Conservation (phyloP, 2,329 filamentous ascomycete genomes). For the Aspergillus tubingensis region DNA sequence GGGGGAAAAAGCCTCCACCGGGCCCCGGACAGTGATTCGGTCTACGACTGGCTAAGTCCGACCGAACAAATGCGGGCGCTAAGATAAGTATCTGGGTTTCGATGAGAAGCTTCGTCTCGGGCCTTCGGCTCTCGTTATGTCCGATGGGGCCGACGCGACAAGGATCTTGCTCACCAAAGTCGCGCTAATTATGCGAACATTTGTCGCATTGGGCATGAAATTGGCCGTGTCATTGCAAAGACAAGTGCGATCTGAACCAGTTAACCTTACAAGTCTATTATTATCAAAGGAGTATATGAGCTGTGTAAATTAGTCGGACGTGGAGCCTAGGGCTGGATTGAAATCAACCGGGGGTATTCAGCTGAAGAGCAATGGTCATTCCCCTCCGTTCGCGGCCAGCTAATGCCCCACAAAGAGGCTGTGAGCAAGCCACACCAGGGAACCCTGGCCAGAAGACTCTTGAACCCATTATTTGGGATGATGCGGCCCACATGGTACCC, state of each 20-base stretch:
- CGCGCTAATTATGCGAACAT: not conserved
- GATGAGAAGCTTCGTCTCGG: not conserved
- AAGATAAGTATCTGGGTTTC: not conserved
- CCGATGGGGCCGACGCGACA: not conserved
- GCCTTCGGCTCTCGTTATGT: not conserved
- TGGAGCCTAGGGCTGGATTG: not conserved
- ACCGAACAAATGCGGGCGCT: not conserved
- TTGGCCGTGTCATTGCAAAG: too few relatives aligned
- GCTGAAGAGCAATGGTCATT: too few relatives aligned
- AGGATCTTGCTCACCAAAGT: not conserved
- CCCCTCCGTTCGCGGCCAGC: too few relatives aligned
- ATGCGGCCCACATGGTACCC: not conserved
- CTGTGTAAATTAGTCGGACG: too few relatives aligned
- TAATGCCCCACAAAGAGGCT: not conserved
- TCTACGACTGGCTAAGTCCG: slow-evolving; percentile 1
- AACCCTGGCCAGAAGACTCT: not conserved
- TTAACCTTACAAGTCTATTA: too few relatives aligned
- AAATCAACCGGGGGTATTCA: slow-evolving; percentile 2
- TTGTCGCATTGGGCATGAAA: not conserved
- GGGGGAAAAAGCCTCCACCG: not conserved
- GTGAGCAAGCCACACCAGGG: not conserved
- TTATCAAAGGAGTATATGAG: too few relatives aligned
- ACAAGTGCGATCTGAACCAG: too few relatives aligned
- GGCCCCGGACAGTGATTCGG: not conserved
- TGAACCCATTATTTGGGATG: not conserved